Base-by-base conservation (phyloP, 805 yeast genomes). In the Metschnikowia continentalis region DNA sequence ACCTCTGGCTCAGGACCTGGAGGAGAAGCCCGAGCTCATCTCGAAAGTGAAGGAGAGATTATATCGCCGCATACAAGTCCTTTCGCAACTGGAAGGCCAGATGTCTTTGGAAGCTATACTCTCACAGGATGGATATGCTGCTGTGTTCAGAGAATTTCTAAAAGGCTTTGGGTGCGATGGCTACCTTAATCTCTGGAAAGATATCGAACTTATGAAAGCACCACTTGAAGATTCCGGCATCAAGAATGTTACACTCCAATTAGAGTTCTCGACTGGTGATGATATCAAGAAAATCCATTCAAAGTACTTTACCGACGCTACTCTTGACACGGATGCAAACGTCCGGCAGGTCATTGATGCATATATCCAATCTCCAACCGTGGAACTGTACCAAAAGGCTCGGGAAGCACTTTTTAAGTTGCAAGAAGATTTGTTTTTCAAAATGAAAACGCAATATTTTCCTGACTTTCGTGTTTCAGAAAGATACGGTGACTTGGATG, bases 151-250 rank as follows among this genome's bases (percentile, higher is more conserved):
- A 13, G 61, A 56, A 26, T 56, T 50, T 41, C 43, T 58, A n/a
- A 53, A 57, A 4, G 26, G 46, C 11, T 17, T 15, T 10, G 49
- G 55, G 17, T 48, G 50, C 17, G 61, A 58, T 20, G 44, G 41
- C 1, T 52, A 46, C 14, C 60, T 89, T 3, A 83, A 83, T 41
- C 82, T 81, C 53, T 87, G 90, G 89, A 63, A 78, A 4, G 76
- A 80, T 2, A 84, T 89, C 2, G 86, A 88, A 53, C 73, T 78
- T 0, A 76, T 88, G 36, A 81, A 82, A 58, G 86, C 86, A 45
- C 96, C 97, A 0, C 65, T 90, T 15, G 88, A 83, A 54, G 86
- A 79, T 51, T 39, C 61, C 20, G 50, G 61, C 22, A 49, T 61
- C 5, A 48, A 65, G 45, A 66, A 57, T 36, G 62, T 77, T 52